Conservation (phyloP, 2,329 filamentous ascomycete genomes). For the Tolypocladium tundrense region DNA sequence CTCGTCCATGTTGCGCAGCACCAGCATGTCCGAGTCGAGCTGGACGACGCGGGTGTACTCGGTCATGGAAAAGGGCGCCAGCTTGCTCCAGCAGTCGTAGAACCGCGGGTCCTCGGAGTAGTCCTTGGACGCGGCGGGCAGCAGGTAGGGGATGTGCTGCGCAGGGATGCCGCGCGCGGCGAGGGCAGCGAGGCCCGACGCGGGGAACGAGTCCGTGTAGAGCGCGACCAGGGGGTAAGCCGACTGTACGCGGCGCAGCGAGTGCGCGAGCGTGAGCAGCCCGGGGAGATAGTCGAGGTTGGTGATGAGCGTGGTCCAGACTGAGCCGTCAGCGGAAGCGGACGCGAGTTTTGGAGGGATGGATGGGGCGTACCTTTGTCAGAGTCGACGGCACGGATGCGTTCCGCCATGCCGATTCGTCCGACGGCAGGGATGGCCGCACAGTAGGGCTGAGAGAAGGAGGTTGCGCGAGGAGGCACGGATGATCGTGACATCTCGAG, state of each 20-base stretch:
- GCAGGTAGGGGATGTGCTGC: slow-evolving; percentile 61
- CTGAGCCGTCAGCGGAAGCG: slow-evolving; percentile 19
- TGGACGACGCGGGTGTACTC: slow-evolving; percentile 74
- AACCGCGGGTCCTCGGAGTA: slow-evolving; percentile 74
- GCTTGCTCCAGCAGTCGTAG: slow-evolving; percentile 84
- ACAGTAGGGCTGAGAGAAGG: neutral
- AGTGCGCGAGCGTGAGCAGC: slow-evolving; percentile 71
- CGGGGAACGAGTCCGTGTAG: slow-evolving; percentile 69
- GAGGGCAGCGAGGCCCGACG: slow-evolving; percentile 58
- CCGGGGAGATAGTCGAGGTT: slow-evolving; percentile 75
- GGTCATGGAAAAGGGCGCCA: slow-evolving; percentile 64
- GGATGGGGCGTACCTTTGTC: slow-evolving; percentile 21
- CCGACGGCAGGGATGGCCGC: neutral
- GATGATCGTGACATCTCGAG: neutral
- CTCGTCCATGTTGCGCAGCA: slow-evolving; percentile 80
- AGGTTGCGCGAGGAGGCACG: neutral
- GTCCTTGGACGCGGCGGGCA: slow-evolving; percentile 54
- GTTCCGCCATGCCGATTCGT: slow-evolving; percentile 9
- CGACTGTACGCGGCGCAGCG: slow-evolving; percentile 53
- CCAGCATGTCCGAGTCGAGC: slow-evolving; percentile 83
- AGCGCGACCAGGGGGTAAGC: slow-evolving; percentile 73
- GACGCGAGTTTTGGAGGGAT: neutral
- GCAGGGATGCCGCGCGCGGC: slow-evolving; percentile 57
- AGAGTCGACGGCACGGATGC: slow-evolving; percentile 25
- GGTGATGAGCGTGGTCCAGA: slow-evolving; percentile 83